A percentile compares a stretch with the other conserved stretches of the same genome.
Conservation (phyloP, 129 eudicot species). For the Silybum marianum region DNA sequence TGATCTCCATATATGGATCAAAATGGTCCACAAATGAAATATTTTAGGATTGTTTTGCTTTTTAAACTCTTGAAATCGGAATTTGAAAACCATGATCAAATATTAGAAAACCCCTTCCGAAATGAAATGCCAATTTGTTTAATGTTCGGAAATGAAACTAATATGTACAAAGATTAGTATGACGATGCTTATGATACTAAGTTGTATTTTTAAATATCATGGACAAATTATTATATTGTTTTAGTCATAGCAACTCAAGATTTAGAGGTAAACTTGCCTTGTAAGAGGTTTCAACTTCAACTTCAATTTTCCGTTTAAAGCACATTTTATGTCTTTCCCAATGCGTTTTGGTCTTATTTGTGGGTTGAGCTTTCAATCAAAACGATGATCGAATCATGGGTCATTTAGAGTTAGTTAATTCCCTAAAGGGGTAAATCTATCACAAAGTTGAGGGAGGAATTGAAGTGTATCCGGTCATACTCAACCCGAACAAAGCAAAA, state of each 20-base stretch:
- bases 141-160: not conserved
- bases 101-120: not conserved
- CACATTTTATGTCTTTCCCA: not conserved
- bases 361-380: not conserved
- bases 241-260: not conserved
- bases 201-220: not conserved
- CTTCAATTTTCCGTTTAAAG: too few relatives aligned
- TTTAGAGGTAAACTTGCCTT: not conserved
- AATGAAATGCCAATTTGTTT: not conserved
- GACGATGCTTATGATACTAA: not conserved
- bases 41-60: too few relatives aligned
- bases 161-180: too few relatives aligned
- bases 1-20: too few relatives aligned
- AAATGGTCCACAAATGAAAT: too few relatives aligned
- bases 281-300: too few relatives aligned
- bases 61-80: too few relatives aligned
- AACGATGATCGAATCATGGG: not conserved
- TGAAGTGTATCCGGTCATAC: not conserved
- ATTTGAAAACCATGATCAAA: too few relatives aligned
- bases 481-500: not conserved
- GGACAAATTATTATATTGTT: not conserved
- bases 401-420: too few relatives aligned
- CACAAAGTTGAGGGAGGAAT: not conserved
- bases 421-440: not conserved
- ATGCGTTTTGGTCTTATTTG: not conserved